Evolutionary conservation across 768 basidiomycete genomes (phyloP).

Genomic region (Boletus patriciae): DNA sequence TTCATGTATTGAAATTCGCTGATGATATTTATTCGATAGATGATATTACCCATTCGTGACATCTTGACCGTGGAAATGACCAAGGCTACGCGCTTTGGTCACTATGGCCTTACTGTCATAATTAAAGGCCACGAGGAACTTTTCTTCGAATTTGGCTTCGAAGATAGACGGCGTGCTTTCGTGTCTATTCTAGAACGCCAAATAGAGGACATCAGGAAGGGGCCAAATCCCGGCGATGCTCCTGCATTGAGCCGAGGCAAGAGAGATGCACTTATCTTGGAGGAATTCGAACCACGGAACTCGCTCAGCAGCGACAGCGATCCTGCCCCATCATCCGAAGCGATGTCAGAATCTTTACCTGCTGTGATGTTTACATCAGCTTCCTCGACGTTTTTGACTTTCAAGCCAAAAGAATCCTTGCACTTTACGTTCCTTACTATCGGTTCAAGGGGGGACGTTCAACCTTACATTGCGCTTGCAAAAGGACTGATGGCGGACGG

Average conservation of each 20-base stretch:
- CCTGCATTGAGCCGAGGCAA: constrained; percentile 50
- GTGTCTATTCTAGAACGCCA: constrained; percentile 73
- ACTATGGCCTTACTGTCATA: constrained; percentile 85
- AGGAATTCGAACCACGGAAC: constrained; percentile 71
- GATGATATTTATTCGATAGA: constrained; percentile 47
- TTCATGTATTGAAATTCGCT: constrained; percentile 1
- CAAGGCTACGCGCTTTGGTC: constrained; percentile 86
- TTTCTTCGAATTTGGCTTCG: constrained; percentile 90
- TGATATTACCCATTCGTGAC: constrained; percentile 92
- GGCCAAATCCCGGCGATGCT: constrained; percentile 46
- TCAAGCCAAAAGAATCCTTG: constrained; percentile 83
- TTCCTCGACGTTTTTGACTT: constrained; percentile 95
- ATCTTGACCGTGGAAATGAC: constrained; percentile 81
- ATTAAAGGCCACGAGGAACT: constrained; percentile 96
- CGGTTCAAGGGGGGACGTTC: constrained; percentile 95
- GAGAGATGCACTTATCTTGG: constrained; percentile 75
- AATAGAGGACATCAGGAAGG: constrained; percentile 67
- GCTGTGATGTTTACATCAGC: constrained; percentile 97
- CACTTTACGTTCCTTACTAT: constrained; percentile 95
- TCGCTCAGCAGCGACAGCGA: constrained; percentile 39
- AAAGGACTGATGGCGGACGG: constrained; percentile 91
- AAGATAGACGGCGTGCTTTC: constrained; percentile 79
- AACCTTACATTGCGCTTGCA: constrained; percentile 95
- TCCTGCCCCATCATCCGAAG: constrained; percentile 50
- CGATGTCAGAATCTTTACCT: constrained; percentile 67